Evolutionary conservation across 2,329 filamentous ascomycete genomes (phyloP).

Genomic region (Talaromyces sp.): DNA sequence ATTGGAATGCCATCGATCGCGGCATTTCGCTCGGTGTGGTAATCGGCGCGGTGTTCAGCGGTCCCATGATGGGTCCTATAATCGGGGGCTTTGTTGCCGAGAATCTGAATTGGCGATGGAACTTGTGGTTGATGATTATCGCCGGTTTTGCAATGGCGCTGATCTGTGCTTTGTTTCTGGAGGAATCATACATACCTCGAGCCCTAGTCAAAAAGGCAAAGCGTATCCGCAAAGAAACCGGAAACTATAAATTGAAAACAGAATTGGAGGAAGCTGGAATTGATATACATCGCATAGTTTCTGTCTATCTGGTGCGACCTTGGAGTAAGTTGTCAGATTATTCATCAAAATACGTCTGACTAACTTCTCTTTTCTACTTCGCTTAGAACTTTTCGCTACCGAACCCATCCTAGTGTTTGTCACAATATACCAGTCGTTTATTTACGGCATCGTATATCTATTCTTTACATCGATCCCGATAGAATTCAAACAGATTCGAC

Average conservation of each 20-base stretch:
- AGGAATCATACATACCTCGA: not conserved
- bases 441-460: slow-evolving; percentile 33
- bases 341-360: not conserved
- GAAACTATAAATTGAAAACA: not conserved
- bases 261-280: not conserved
- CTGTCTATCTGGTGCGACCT: not conserved
- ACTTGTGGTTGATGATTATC: not conserved
- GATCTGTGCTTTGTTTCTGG: not conserved
- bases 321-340: not conserved
- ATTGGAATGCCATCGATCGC: not conserved
- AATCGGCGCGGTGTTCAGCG: not conserved
- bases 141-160: not conserved
- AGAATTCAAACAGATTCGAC: slow-evolving; percentile 34
- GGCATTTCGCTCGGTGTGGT: not conserved
- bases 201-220: not conserved
- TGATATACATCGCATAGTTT: not conserved
- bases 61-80: not conserved
- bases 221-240: not conserved
- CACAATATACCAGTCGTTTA: slow-evolving; percentile 39
- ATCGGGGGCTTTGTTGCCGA: not conserved
- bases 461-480: slow-evolving; percentile 31
- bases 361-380: not conserved
- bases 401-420: slow-evolving; percentile 48
- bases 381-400: slow-evolving; percentile 36
- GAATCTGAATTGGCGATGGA: not conserved